phyloP scores from a whole-genome alignment of 2,329 filamentous ascomycete species.

The Colletotrichum nymphaeae region DNA sequence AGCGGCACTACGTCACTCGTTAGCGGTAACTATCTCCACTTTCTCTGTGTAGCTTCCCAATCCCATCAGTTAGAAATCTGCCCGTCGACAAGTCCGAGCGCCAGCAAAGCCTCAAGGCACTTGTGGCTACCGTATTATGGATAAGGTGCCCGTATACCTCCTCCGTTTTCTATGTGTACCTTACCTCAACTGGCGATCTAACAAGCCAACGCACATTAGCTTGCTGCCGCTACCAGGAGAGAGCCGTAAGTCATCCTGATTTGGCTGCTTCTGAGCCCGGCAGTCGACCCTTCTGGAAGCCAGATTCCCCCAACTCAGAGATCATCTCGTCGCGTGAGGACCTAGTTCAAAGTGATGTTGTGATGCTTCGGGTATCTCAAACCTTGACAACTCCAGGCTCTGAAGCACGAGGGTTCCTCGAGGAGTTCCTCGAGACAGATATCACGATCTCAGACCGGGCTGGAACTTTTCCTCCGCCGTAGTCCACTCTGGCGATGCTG shows the following conservation, averaged over 20 bases:
- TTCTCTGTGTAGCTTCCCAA: too few species aligned
- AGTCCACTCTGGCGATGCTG: slow-evolving; percentile 6
- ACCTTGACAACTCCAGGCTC: too few species aligned
- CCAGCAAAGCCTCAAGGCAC: background rate
- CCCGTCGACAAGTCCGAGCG: background rate
- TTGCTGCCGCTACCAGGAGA: background rate
- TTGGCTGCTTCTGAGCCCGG: background rate
- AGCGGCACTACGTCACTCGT: background rate
- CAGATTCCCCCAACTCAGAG: background rate
- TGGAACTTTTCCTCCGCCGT: slow-evolving; percentile 30
- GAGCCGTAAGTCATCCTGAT: background rate
- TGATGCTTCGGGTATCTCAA: too few species aligned
- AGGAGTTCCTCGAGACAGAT: background rate
- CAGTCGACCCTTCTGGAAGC: background rate
- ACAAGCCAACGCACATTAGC: background rate
- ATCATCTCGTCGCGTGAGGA: background rate
- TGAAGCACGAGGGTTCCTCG: background rate
- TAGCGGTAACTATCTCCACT: background rate
- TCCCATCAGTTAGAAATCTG: too few species aligned
- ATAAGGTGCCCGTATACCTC: background rate
- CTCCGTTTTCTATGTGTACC: background rate
- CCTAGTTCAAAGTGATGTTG: too few species aligned
- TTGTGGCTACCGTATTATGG: background rate
- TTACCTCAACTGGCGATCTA: background rate
- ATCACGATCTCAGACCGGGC: background rate